phyloP scores from a whole-genome alignment of 495 filamentous ascomycete genomes.

The Penicillium ochrochloron region DNA sequence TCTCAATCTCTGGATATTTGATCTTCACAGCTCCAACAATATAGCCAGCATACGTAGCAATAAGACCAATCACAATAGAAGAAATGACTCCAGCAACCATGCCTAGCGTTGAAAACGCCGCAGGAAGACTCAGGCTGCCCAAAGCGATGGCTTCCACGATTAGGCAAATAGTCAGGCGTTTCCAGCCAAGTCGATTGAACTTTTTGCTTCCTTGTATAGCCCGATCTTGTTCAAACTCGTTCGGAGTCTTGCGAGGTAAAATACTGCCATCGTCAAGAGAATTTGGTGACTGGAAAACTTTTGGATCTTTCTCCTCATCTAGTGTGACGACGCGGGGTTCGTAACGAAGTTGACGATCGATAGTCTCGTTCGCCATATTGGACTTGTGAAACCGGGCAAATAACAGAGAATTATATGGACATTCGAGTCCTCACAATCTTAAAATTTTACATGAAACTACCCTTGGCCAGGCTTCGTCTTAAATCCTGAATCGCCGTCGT shows the following conservation, averaged over 20 bases:
- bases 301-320: neutral
- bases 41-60: slow-evolving; percentile 72
- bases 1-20: slow-evolving; percentile 62
- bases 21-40: slow-evolving; percentile 74
- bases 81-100: slow-evolving; percentile 60
- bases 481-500: neutral
- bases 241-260: neutral
- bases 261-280: neutral
- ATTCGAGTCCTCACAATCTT: neutral
- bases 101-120: slow-evolving; percentile 61
- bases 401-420: neutral
- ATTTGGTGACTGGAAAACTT: neutral
- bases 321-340: neutral
- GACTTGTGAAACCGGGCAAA: neutral
- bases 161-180: slow-evolving; percentile 43
- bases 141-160: slow-evolving; percentile 69
- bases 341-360: neutral
- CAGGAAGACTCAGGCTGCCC: slow-evolving; percentile 61
- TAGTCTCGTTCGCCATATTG: neutral
- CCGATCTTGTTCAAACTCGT: slow-evolving; percentile 9
- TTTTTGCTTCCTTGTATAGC: slow-evolving; percentile 20
- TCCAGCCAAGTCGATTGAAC: slow-evolving; percentile 43
- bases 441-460: neutral
- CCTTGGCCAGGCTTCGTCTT: neutral
- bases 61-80: slow-evolving; percentile 60